Conservation (phyloP, 2,329 filamentous ascomycete genomes). For the Penicillium oxalicum region DNA sequence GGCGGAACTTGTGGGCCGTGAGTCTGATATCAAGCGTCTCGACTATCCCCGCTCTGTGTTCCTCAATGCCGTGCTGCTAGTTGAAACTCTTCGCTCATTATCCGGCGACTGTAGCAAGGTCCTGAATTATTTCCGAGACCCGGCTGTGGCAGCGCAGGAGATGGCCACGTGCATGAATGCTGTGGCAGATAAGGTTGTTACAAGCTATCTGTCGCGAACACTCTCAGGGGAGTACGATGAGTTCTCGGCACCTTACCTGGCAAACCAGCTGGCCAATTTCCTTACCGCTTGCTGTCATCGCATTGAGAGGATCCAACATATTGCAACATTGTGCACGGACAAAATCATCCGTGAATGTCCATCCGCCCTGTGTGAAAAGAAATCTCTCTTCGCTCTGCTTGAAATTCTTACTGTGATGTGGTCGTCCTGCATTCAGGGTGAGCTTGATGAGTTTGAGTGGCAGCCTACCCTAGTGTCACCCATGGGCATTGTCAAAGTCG, state of each 20-base stretch:
- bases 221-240: slow-evolving; percentile 63
- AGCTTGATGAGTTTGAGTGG: slow-evolving; percentile 90
- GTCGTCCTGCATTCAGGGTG: slow-evolving; percentile 86
- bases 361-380: slow-evolving; percentile 81
- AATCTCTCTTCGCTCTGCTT: slow-evolving; percentile 84
- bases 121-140: slow-evolving; percentile 89
- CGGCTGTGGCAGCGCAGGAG: slow-evolving; percentile 61
- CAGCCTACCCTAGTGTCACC: slow-evolving; percentile 72
- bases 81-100: slow-evolving; percentile 81
- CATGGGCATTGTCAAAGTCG: slow-evolving; percentile 71
- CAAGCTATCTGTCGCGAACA: slow-evolving; percentile 72
- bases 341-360: slow-evolving; percentile 79
- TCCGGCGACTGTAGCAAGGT: slow-evolving; percentile 86
- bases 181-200: slow-evolving; percentile 63
- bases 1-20: slow-evolving; percentile 67
- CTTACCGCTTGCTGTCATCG: slow-evolving; percentile 90
- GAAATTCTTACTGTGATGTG: slow-evolving; percentile 93
- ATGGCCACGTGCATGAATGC: slow-evolving; percentile 59
- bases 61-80: slow-evolving; percentile 79
- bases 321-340: slow-evolving; percentile 76
- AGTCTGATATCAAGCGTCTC: slow-evolving; percentile 71
- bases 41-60: slow-evolving; percentile 91
- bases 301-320: slow-evolving; percentile 83
- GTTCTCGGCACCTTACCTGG: slow-evolving; percentile 89
- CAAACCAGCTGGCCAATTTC: slow-evolving; percentile 75